These are phyloP conservation scores for Herpetospermum pedunculosum DNA, from an alignment of 306 rosid genomes.

Conservation along the genomic window DNA sequence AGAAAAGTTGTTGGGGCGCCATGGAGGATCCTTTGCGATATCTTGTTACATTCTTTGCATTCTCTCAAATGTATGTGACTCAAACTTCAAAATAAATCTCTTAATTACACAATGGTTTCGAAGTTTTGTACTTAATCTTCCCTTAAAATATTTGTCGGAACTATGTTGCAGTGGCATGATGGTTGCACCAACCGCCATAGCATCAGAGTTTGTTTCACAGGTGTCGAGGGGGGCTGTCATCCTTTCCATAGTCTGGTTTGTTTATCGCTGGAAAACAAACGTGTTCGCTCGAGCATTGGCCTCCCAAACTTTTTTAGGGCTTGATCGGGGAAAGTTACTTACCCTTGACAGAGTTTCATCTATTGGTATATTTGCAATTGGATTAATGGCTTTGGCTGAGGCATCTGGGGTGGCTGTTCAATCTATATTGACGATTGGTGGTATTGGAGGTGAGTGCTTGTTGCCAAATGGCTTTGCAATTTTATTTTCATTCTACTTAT, in stretches of 20 bases:
- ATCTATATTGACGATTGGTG: slow-evolving; percentile 85
- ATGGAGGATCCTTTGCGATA: slow-evolving; percentile 84
- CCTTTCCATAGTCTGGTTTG: slow-evolving; percentile 76
- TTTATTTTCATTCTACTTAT: not conserved
- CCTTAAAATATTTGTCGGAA: not conserved
- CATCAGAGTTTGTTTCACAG: slow-evolving; percentile 52
- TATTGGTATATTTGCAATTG: slow-evolving; percentile 68
- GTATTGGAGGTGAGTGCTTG: slow-evolving; percentile 62
- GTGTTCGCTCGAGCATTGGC: slow-evolving; percentile 40
- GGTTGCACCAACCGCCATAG: slow-evolving; percentile 82
- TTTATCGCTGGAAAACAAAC: slow-evolving; percentile 74
- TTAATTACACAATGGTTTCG: not conserved
- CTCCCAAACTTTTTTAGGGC: slow-evolving; percentile 25
- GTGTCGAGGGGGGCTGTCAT: slow-evolving; percentile 75
- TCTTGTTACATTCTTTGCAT: slow-evolving; percentile 65
- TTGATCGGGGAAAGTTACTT: slow-evolving; percentile 62
- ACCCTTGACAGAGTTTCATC: slow-evolving; percentile 68
- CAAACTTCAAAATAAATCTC: slow-evolving; percentile 4
- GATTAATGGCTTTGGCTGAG: slow-evolving; percentile 83
- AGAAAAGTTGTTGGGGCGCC: slow-evolving; percentile 89
- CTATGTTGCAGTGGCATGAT: slow-evolving; percentile 53
- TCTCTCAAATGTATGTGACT: slow-evolving; percentile 69
- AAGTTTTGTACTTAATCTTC: not conserved
- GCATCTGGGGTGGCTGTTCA: slow-evolving; percentile 94
- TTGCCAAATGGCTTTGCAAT: not conserved